Base-by-base conservation (phyloP, 495 filamentous ascomycete species). In the Glutinoglossum americanum region DNA sequence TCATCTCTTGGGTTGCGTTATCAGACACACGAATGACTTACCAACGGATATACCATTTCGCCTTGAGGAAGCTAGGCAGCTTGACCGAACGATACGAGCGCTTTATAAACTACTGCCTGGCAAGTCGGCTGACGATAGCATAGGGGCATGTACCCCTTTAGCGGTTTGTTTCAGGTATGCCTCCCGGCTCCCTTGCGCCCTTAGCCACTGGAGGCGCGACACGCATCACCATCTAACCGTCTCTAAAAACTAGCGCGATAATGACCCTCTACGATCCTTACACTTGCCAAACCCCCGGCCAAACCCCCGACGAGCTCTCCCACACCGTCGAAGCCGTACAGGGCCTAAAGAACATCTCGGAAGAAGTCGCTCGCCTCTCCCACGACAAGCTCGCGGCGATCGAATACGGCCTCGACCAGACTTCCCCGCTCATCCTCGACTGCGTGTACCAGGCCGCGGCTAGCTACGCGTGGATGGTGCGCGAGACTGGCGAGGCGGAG, bases 1-100 rank as follows among this genome's bases (percentile, higher is more conserved):
- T 3, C 62, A 67, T 10, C 57, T 72, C 47, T 62, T 73, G 15
- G 70, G 72, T 17, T 69, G 69, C 53, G 70, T 72, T 21, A 51
- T 75, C 0, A 64, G 67, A 45, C 64, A 69, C 23, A 51, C 44
- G 1, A 58, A 51, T 28, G 56, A 58, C 32, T 57, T 55, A 54
- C 53, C 60, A 27, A 28, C 62, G 59, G 62, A 63, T 44, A 19
- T 55, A 17, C 15, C 30, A n/a, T 32, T 62, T 47, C 30, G 56
- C 8, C 35, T 58, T 39, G 26, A 62, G 28, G 45, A 51, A 58
- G 45, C 37, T 0, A 27, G 15, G 11, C 60, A 27, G 54, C 60
- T 59, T 59, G 65, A 48, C 58, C 67, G 6, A 61, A 70, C 54
- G n/a, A 62, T 41, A 66, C 67, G 39, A 33, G 56, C 56, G 10